Percentiles rank a stretch among this genome's conserved stretches.
Evolutionary conservation across 2,329 filamentous ascomycete species (phyloP).

Genomic region (Calonectria ilicicola): DNA sequence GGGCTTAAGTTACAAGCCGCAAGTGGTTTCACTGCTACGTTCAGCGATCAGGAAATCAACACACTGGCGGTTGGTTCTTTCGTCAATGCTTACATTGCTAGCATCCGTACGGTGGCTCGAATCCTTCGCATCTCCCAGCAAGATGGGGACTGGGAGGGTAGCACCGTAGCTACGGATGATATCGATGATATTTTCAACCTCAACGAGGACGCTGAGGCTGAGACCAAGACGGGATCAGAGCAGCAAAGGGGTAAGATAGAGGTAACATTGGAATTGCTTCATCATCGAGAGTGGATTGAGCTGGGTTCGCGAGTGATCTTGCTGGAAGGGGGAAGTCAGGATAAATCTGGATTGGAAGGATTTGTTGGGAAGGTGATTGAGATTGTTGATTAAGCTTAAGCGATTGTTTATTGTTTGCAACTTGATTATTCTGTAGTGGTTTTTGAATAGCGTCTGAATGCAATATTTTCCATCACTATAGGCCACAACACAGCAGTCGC

Average conservation of each 20-base stretch:
- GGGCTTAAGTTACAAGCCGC: constrained; percentile 72
- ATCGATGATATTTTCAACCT: constrained; percentile 70
- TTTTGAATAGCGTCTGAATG: constrained; percentile 14
- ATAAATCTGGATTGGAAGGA: constrained; percentile 76
- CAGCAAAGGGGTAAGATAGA: constrained; percentile 53
- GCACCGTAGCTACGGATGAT: constrained; percentile 51
- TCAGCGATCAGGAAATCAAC: constrained; percentile 72
- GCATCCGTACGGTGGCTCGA: constrained; percentile 84
- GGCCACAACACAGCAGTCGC: background rate
- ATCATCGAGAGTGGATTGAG: constrained; percentile 79
- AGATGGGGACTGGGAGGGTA: constrained; percentile 38
- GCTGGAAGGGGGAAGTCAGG: constrained; percentile 77
- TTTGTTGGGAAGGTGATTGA: constrained; percentile 77
- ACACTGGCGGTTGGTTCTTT: constrained; percentile 74
- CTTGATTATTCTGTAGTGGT: constrained; percentile 16
- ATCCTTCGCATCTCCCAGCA: constrained; percentile 68
- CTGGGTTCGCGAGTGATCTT: constrained; percentile 77
- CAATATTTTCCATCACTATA: constrained; percentile 11
- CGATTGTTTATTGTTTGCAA: constrained; percentile 27
- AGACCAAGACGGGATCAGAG: constrained; percentile 39
- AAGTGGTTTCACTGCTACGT: constrained; percentile 78
- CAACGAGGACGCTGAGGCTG: constrained; percentile 58
- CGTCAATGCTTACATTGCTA: constrained; percentile 88
- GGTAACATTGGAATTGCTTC: constrained; percentile 76
- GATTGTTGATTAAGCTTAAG: constrained; percentile 62